Percentiles rank a stretch among this genome's conserved stretches.
Conservation (phyloP, 2,329 filamentous ascomycete species). For the Ophiocordyceps unilateralis region DNA sequence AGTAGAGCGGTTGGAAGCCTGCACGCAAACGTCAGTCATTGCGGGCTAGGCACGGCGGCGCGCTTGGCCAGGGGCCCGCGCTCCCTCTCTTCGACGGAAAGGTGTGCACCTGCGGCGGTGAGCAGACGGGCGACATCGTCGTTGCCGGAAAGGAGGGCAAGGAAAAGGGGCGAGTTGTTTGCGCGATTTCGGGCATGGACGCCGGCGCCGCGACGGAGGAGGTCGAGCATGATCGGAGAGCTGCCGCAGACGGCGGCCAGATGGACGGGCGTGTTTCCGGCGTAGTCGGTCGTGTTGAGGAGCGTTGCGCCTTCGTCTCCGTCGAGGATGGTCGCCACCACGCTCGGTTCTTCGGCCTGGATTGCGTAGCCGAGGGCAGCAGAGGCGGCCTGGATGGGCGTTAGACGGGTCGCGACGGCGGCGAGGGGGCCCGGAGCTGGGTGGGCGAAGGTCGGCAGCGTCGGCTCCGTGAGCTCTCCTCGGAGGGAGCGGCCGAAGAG, state of each 20-base stretch:
- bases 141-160: constrained; percentile 41
- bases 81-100: constrained; percentile 26
- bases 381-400: constrained; percentile 44
- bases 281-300: constrained; percentile 62
- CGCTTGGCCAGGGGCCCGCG: constrained; percentile 8
- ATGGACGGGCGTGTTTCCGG: constrained; percentile 56
- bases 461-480: constrained; percentile 70
- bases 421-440: constrained; percentile 35
- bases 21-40: not conserved
- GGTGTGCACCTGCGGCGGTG: constrained; percentile 39
- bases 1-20: too few relatives aligned
- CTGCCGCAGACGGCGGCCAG: constrained; percentile 38
- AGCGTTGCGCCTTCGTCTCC: constrained; percentile 44
- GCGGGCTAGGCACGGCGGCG: constrained; percentile 1
- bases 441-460: constrained; percentile 58
- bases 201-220: constrained; percentile 45
- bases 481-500: constrained; percentile 61
- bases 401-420: constrained; percentile 23
- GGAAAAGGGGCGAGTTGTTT: constrained; percentile 47
- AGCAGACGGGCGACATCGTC: constrained; percentile 35
- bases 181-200: constrained; percentile 49
- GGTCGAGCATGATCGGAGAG: constrained; percentile 36
- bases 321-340: constrained; percentile 49
- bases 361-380: constrained; percentile 69
- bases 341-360: constrained; percentile 47